Conservation (phyloP, 2,329 filamentous ascomycete genomes). For the Fonsecaea erecta region DNA sequence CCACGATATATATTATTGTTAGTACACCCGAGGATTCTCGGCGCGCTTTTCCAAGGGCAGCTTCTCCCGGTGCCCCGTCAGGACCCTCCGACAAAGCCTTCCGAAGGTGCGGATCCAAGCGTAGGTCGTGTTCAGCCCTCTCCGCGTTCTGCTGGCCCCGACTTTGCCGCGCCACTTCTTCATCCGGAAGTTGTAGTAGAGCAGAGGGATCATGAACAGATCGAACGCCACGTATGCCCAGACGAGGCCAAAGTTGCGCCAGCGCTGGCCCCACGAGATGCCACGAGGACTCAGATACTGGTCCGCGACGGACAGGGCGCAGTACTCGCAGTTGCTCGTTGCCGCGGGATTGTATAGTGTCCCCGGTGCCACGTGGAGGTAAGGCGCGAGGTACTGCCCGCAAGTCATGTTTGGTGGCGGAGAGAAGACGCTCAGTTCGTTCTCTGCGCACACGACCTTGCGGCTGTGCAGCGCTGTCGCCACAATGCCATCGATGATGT, state of each 20-base stretch:
- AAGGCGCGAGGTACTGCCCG: constrained; percentile 59
- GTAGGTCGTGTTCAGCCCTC: neutral
- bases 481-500: constrained; percentile 73
- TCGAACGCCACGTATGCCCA: constrained; percentile 71
- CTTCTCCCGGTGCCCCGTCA: constrained; percentile 1
- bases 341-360: constrained; percentile 57
- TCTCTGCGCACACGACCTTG: neutral
- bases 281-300: constrained; percentile 50
- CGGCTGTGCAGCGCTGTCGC: constrained; percentile 61
- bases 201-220: constrained; percentile 59
- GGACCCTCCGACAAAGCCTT: neutral
- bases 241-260: constrained; percentile 72
- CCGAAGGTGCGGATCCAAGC: constrained; percentile 1
- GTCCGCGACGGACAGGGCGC: constrained; percentile 52
- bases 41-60: constrained; percentile 11
- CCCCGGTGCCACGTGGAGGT: constrained; percentile 54
- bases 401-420: constrained; percentile 65
- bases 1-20: neutral
- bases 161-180: constrained; percentile 40
- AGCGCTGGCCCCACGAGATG: constrained; percentile 55
- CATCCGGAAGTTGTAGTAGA: constrained; percentile 68
- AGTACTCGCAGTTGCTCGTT: constrained; percentile 59
- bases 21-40: constrained; percentile 7
- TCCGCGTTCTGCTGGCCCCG: neutral
- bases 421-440: neutral